Base-by-base conservation (phyloP, 768 basidiomycete species). In the Boletus rufocinnamomeus region DNA sequence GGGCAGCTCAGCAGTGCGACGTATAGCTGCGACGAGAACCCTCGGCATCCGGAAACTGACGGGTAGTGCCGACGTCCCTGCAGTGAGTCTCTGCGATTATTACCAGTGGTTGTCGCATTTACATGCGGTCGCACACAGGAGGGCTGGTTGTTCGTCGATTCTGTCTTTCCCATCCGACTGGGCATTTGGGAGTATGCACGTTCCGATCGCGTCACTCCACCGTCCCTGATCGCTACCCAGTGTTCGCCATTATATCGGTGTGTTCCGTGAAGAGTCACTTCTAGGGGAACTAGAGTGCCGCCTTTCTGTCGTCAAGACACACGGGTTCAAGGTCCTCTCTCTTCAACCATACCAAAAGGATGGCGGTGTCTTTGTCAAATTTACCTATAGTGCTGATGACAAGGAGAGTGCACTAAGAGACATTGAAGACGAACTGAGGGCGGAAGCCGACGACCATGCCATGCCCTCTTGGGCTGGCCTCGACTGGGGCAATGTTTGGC, bases 311-410 rank as follows among this genome's bases (percentile, higher is more conserved):
- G 77, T 91, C 41, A 79, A 80, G 32, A 66, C 78, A 1, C 82
- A 85, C 62, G 77, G 75, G 37, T 91, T 94, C 67, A 74, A 77
- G 32, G 73, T 92, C n/a, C 66, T 87, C 5, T 80, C 82, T 25
- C 66, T 93, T 6, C 79, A 91, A 52, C 85, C 86, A 8, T 80
- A 85, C 60, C 72, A 74, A 52, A 95, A 95, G 65, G 93, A 95
- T 60, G 93, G 93, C 3, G 94, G 94, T 6, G 86, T 91, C 17
- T 94, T 93, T 68, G 86, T 94, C 38, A 79, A 79, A 34, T 93
- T 94, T 69, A 73, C 77, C 23, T 95, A 87, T 66, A 72, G 63
- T 32, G 71, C 77, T 4, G 64, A 60, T 32, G 75, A 76, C 59
- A 62, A 68, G 19, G 74, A 81, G 23, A 66, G 58, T 17, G 78